Base-by-base conservation (phyloP, 148 eudicot genomes). In the Vaccinium corymbosum region DNA sequence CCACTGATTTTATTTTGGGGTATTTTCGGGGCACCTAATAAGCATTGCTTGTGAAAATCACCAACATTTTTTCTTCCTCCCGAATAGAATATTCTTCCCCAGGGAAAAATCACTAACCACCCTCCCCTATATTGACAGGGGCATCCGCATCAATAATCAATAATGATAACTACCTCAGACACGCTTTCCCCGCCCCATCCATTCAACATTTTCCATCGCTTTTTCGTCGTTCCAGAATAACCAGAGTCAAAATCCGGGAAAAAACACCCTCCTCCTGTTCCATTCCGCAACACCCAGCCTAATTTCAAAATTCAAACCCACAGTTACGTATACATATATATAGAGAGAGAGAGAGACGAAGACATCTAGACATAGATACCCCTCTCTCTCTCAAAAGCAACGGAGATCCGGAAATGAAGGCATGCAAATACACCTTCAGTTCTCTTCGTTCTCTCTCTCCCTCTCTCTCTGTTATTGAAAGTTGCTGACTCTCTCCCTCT, bases 351-450 rank as follows among this genome's bases (percentile, higher is more conserved):
- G 42, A 77, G 61, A 51, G 42, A 78, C 11, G 19, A 19, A 55
- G 64, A 78, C 17, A 78, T 38, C 9, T 9, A 55, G 64, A 78
- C 17, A 78, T 38, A 53, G 46, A 57, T 29, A 19, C 81, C 68
- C 14, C 16, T 79, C 49, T 62, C 82, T 81, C 62, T 82, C 84
- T 32, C 10, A 16, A 29, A 72, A 72, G 42, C 75, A 35, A 55
- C 78, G 32, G 62, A 52, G 46, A 72, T 25, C 68, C 78, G 62
- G 51, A 82, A 51, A 82, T 82, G 84, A 64, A 71, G 84, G 83
- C 62, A 81, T 70, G 84, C 79, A 32, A 53, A 19, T 42, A 19
- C 64, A 19, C 20, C 5, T n/a, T 32, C 6, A 16, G 17, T 48
- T 68, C 9, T 7, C 25, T 29, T 8, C 10, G 2, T 66, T 78